Evolutionary conservation across 306 rosid species (phyloP).

Genomic region (Acacia crassicarpa): DNA sequence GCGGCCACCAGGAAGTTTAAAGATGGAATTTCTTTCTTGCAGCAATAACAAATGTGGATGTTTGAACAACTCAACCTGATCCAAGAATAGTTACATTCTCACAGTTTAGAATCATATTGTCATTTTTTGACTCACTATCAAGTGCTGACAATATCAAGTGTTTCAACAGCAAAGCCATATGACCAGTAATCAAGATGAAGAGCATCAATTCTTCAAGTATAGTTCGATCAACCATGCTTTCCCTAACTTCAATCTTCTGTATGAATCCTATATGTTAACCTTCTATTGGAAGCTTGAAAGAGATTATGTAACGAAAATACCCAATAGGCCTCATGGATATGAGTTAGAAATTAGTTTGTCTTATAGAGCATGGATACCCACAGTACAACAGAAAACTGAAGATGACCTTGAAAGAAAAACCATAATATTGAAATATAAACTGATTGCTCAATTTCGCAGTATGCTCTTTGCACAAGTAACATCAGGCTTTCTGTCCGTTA

Average conservation of each 20-base stretch:
- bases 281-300: neutral
- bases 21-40: conserved; percentile 59
- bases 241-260: neutral
- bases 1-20: conserved; percentile 92
- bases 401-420: neutral
- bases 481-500: neutral
- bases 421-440: neutral
- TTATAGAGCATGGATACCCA: too few species aligned
- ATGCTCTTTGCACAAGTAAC: too few species aligned
- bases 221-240: neutral
- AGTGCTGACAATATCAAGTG: neutral
- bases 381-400: neutral
- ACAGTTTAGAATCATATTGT: conserved; percentile 18
- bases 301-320: neutral
- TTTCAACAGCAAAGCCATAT: neutral
- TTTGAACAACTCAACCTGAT: conserved; percentile 90
- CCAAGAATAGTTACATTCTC: conserved; percentile 17
- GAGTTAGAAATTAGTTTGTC: neutral
- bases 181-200: neutral
- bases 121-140: too few species aligned
- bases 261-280: neutral
- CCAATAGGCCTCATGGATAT: neutral
- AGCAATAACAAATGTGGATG: conserved; percentile 60
- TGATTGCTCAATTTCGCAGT: neutral
- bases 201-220: neutral